Evolutionary conservation across 2,329 filamentous ascomycete species (phyloP).

Genomic region (Paraconiothyrium brasiliense): DNA sequence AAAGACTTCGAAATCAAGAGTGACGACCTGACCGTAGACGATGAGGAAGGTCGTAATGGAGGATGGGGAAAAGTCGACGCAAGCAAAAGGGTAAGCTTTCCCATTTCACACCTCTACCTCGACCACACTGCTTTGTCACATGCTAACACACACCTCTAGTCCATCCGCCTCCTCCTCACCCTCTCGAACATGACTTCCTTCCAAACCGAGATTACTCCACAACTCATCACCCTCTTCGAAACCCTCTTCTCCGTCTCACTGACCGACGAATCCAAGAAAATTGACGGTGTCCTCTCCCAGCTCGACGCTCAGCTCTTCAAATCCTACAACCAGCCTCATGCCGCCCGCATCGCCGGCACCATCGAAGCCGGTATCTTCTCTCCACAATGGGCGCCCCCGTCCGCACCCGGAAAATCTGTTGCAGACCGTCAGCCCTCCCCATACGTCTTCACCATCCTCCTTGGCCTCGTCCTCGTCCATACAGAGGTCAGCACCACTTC

Average conservation of each 20-base stretch:
- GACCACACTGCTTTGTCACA: background rate
- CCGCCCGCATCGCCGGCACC: slow-evolving; percentile 66
- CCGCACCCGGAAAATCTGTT: slow-evolving; percentile 44
- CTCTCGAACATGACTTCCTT: slow-evolving; percentile 90
- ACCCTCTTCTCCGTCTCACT: slow-evolving; percentile 93
- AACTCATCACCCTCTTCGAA: slow-evolving; percentile 91
- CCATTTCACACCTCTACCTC: background rate
- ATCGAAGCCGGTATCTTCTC: slow-evolving; percentile 77
- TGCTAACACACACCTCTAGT: slow-evolving; percentile 60
- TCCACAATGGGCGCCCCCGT: slow-evolving; percentile 74
- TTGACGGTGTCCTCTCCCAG: slow-evolving; percentile 87
- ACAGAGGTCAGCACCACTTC: slow-evolving; percentile 71
- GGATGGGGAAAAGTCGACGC: slow-evolving; percentile 48
- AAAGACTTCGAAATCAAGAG: slow-evolving; percentile 63
- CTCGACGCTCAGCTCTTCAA: slow-evolving; percentile 93
- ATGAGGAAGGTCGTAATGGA: slow-evolving; percentile 36
- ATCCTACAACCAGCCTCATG: slow-evolving; percentile 80
- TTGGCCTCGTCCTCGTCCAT: slow-evolving; percentile 89
- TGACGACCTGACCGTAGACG: slow-evolving; percentile 56
- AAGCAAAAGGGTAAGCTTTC: slow-evolving; percentile 42
- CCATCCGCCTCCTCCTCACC: slow-evolving; percentile 91
- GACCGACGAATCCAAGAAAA: slow-evolving; percentile 90
- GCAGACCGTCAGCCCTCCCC: slow-evolving; percentile 78
- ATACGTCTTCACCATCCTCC: slow-evolving; percentile 88
- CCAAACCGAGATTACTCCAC: slow-evolving; percentile 81